These are phyloP conservation scores for Dissophora globulifera DNA, from an alignment of 192 early-diverging fungal genomes.

Conservation along the genomic window DNA sequence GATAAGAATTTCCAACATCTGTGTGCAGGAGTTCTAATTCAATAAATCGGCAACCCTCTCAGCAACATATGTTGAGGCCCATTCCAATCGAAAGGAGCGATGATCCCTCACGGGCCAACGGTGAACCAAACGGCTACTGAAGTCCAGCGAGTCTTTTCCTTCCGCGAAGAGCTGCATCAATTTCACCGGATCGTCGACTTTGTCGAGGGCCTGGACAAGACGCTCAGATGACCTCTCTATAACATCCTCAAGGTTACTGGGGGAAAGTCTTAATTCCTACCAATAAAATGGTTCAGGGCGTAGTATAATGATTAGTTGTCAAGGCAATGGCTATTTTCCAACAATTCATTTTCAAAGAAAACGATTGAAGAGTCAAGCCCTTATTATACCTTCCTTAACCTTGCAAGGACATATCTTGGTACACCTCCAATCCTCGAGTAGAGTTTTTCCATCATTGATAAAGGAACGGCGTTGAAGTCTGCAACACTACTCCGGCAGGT, in stretches of 20 bases:
- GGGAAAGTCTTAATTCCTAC: not conserved
- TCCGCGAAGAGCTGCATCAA: constrained; percentile 35
- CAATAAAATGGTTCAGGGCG: not conserved
- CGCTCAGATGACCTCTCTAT: constrained; percentile 6
- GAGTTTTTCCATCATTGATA: constrained; percentile 10
- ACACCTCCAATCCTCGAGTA: constrained; percentile 16
- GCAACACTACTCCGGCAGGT: not conserved
- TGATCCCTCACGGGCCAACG: constrained; percentile 27
- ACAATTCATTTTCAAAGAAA: constrained; percentile 1
- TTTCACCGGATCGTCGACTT: constrained; percentile 5
- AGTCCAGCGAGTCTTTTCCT: constrained; percentile 15
- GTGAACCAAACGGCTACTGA: constrained; percentile 32
- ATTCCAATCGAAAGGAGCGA: constrained; percentile 15
- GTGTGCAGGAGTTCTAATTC: constrained; percentile 5
- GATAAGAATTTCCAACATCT: constrained; percentile 14
- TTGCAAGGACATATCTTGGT: constrained; percentile 11
- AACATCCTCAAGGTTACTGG: not conserved
- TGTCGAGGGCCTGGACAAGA: constrained; percentile 17
- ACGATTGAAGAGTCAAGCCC: too few species aligned
- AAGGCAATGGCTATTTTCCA: not conserved
- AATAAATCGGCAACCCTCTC: constrained; percentile 8
- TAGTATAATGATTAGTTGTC: not conserved
- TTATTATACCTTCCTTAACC: not conserved
- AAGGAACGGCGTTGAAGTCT: constrained; percentile 1
- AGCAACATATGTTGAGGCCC: constrained; percentile 30